Evolutionary conservation across 176 grass and related monocot species (phyloP).

Genomic region (Rhynchospora pubera): DNA sequence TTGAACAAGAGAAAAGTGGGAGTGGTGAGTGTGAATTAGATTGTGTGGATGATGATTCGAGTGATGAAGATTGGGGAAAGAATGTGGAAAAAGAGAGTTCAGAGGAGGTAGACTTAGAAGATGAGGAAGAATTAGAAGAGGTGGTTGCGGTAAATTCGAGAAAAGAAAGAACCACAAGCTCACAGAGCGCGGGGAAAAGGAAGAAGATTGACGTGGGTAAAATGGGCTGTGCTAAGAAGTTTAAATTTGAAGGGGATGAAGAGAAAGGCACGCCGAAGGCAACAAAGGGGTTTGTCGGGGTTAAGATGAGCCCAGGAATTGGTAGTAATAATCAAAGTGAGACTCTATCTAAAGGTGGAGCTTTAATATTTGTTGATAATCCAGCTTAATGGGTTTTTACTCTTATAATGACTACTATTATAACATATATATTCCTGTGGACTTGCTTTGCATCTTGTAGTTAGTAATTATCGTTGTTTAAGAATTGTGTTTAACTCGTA

Average conservation of each 20-base stretch:
- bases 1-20: not conserved
- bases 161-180: constrained; percentile 25
- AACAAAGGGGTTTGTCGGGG: not conserved
- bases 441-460: not conserved
- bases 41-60: constrained; percentile 37
- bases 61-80: constrained; percentile 67
- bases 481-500: not conserved
- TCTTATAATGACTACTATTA: not conserved
- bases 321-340: constrained; percentile 28
- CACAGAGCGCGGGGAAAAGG: constrained; percentile 40
- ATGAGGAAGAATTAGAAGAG: constrained; percentile 41
- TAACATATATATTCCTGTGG: not conserved
- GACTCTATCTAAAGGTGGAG: not conserved
- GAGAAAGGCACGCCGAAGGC: not conserved
- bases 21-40: constrained; percentile 20
- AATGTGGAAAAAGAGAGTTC: constrained; percentile 21
- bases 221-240: constrained; percentile 53
- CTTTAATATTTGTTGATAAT: not conserved
- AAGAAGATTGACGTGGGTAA: constrained; percentile 57
- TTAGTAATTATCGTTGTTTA: not conserved
- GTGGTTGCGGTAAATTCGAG: constrained; percentile 27
- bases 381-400: not conserved
- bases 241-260: constrained; percentile 52
- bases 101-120: constrained; percentile 67
- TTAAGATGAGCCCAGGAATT: not conserved